phyloP scores from a whole-genome alignment of 2,329 filamentous ascomycete genomes.

The Calonectria pteridis region DNA sequence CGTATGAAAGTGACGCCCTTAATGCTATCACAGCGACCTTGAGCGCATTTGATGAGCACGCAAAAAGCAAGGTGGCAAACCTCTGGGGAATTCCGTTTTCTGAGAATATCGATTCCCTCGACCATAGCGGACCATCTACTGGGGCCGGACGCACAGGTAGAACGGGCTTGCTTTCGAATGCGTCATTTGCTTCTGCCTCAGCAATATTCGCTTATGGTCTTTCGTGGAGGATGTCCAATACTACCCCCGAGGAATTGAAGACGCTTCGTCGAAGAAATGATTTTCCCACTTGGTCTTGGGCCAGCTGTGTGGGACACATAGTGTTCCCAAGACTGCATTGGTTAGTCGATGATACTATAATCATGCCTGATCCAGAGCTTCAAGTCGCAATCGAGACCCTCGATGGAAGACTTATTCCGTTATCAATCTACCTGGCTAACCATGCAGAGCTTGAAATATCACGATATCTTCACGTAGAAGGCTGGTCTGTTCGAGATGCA shows the following conservation, averaged over 20 bases:
- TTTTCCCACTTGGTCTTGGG: conserved; percentile 6
- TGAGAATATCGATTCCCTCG: neutral
- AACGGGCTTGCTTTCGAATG: neutral
- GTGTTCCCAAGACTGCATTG: neutral
- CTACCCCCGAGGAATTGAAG: neutral
- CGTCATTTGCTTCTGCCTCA: conserved; percentile 3
- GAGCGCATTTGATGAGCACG: neutral
- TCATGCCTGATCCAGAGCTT: neutral
- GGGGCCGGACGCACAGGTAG: fast-evolving
- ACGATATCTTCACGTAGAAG: neutral
- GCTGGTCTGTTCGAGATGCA: conserved; percentile 3
- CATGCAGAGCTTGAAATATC: neutral
- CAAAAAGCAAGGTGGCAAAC: neutral
- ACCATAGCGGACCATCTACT: neutral
- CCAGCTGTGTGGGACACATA: neutral
- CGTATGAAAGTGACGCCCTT: neutral
- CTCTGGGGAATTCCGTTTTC: conserved; percentile 6
- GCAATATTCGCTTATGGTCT: conserved; percentile 1
- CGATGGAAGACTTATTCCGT: neutral
- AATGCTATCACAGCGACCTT: neutral
- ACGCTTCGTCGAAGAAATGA: neutral
- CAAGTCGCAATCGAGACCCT: neutral
- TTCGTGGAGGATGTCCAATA: neutral
- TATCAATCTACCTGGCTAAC: neutral
- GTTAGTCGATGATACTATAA: neutral